Evolutionary conservation across 306 rosid genomes (phyloP).

Genomic region (Erythrophleum fordii): DNA sequence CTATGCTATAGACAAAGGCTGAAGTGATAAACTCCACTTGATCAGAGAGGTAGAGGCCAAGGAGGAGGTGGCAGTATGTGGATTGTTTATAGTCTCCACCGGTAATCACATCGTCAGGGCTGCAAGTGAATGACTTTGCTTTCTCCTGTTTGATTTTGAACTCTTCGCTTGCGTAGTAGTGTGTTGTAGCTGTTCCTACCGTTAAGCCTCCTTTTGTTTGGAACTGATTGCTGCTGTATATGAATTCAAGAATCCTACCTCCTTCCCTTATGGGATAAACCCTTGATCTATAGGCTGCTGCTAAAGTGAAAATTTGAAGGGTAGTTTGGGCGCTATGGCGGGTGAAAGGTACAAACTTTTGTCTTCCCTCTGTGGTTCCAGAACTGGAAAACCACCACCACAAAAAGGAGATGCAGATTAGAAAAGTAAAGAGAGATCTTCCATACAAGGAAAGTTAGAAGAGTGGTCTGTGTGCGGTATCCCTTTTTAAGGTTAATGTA

Average conservation of each 20-base stretch:
- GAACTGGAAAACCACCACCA: constrained; percentile 59
- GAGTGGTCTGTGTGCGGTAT: not conserved
- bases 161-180: constrained; percentile 82
- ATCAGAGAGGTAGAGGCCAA: constrained; percentile 72
- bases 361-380: constrained; percentile 95
- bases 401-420: not conserved
- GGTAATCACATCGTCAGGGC: constrained; percentile 85
- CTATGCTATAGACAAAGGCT: constrained; percentile 77
- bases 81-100: constrained; percentile 80
- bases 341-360: constrained; percentile 87
- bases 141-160: constrained; percentile 84
- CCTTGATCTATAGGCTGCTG: constrained; percentile 92
- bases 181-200: constrained; percentile 91
- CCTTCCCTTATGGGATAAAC: constrained; percentile 80
- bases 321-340: constrained; percentile 87
- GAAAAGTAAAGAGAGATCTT: constrained; percentile 24
- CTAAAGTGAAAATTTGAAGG: constrained; percentile 79
- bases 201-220: constrained; percentile 79
- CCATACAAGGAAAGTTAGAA: constrained; percentile 30
- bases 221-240: constrained; percentile 81
- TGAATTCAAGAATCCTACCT: constrained; percentile 77
- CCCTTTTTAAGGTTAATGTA: not conserved
- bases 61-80: constrained; percentile 90
- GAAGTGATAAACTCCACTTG: constrained; percentile 83
- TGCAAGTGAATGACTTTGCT: constrained; percentile 77